Evolutionary conservation across 2,329 filamentous ascomycete species (phyloP).

Genomic region (Orbilia javanica): DNA sequence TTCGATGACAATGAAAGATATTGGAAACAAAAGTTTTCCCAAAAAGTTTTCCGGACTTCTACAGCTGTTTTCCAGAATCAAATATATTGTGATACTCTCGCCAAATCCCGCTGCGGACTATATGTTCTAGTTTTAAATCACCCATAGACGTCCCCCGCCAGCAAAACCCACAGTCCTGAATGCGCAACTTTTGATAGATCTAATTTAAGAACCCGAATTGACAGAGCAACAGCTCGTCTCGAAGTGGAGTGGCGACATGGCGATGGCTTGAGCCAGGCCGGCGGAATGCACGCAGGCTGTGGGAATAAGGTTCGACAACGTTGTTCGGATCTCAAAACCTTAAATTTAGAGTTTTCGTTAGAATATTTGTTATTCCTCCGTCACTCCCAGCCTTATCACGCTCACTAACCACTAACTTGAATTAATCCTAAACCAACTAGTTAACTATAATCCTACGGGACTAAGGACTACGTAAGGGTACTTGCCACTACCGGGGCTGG

Average conservation of each 20-base stretch:
- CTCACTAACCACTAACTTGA: constrained; percentile 14
- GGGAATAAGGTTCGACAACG: constrained; percentile 59
- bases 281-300: constrained; percentile 34
- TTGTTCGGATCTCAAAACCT: constrained; percentile 59
- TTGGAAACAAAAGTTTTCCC: neutral
- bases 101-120: neutral
- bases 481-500: constrained; percentile 4
- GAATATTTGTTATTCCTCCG: constrained; percentile 54
- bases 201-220: neutral
- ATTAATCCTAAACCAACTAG: neutral
- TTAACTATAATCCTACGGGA: neutral
- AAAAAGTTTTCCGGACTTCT: constrained; percentile 11
- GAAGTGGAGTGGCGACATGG: constrained; percentile 19
- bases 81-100: neutral
- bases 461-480: neutral
- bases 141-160: neutral
- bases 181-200: neutral
- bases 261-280: constrained; percentile 19
- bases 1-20: neutral
- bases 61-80: neutral
- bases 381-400: constrained; percentile 20
- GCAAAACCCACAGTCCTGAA: neutral
- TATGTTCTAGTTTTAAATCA: neutral
- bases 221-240: constrained; percentile 3
- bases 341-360: constrained; percentile 60